Conservation (phyloP, 129 eudicot genomes). For the Flaveria sonorensis region DNA sequence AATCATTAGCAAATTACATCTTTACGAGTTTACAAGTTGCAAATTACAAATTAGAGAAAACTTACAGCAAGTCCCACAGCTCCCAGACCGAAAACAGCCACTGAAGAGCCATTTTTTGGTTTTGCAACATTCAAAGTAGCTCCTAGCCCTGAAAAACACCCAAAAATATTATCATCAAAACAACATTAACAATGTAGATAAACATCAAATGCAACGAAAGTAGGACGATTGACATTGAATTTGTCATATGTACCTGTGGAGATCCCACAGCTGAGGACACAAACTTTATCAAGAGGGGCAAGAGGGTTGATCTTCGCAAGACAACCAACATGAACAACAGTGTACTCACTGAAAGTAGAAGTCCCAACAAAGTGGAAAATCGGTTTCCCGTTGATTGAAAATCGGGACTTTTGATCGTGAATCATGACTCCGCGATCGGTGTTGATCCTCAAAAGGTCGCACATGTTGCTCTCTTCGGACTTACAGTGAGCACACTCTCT, state of each 20-base stretch:
- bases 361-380: conserved; percentile 80
- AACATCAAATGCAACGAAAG: too few relatives aligned
- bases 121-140: conserved; percentile 94
- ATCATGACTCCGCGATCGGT: conserved; percentile 85
- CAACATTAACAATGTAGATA: background rate
- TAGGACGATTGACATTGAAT: too few relatives aligned
- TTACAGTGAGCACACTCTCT: conserved; percentile 79
- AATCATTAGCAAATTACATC: conserved; percentile 8
- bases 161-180: background rate
- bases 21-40: too few relatives aligned
- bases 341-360: conserved; percentile 90
- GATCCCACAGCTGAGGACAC: conserved; percentile 83
- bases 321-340: conserved; percentile 78
- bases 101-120: conserved; percentile 70
- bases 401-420: conserved; percentile 58
- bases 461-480: conserved; percentile 88
- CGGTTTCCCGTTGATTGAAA: conserved; percentile 74
- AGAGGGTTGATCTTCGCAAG: conserved; percentile 75
- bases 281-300: conserved; percentile 90
- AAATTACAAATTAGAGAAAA: background rate
- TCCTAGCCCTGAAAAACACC: conserved; percentile 56
- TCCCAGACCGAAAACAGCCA: conserved; percentile 86
- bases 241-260: conserved; percentile 66
- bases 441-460: conserved; percentile 78
- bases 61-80: conserved; percentile 93